Base-by-base conservation (phyloP, 768 basidiomycete genomes). In the Pisolithus sp. region DNA sequence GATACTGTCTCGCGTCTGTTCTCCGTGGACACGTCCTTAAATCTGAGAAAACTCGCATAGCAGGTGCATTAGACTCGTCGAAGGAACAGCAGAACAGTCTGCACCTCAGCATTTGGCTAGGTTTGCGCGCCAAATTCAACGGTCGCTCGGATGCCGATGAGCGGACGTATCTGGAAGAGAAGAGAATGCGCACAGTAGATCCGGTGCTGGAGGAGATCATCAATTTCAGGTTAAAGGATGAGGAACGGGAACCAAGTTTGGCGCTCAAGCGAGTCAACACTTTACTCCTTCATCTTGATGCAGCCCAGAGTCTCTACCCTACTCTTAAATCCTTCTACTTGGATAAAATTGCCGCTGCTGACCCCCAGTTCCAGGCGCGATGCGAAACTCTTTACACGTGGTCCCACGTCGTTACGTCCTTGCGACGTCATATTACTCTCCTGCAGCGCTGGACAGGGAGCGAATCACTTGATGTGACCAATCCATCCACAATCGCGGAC, bases 361-460 rank as follows among this genome's bases (percentile, higher is more conserved):
- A 83, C 39, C 60, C 71, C 24, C 71, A 74, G 31, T 93, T 95
- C 62, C 85, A 86, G 62, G 75, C 82, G n/a, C 85, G 91, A 43
- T 82, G 88, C 53, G 90, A 96, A 60, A 87, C 93, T 1, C 78
- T 98, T 18, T 88, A 88, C 57, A 87, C 91, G 10, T 99, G 94
- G 93, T 86, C 80, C 40, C 92, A 85, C n/a, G 79, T 97, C 57
- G 81, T 91, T 50, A 79, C 79, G 23, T 83, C 87, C n/a, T 76
- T 96, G n/a, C 83, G 85, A 56, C 81, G 82, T 51, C 90, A 93
- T 58, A 83, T 95, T 50, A 68, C 73, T 23, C 78, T 91, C 36
- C 75, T 98, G 23, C 87, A 88, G 57, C 83, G 85, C 55, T 97
- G 95, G 95, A 97, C 95, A 0, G 93, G 92, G 15, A 91, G 86